A percentile compares a stretch with the other conserved stretches of the same genome.
These are phyloP conservation scores for Candida manassasensis DNA, from an alignment of 805 yeast genomes.

Conservation along the genomic window DNA sequence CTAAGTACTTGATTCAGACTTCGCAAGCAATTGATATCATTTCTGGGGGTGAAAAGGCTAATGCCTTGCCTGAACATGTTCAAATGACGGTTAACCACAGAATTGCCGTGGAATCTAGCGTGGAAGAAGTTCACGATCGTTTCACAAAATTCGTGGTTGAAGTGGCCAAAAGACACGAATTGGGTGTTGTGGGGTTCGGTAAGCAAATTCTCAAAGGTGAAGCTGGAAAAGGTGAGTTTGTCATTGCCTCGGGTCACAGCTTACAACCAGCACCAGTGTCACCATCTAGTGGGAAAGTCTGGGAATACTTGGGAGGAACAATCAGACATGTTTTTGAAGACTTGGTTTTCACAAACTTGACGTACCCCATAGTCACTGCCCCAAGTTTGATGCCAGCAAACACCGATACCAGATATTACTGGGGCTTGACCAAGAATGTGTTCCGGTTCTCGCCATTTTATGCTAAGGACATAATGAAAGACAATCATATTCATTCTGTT, in stretches of 20 bases:
- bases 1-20: slow-evolving; percentile 29
- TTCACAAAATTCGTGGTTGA: slow-evolving; percentile 20
- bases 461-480: slow-evolving; percentile 23
- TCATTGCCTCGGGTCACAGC: slow-evolving; percentile 11
- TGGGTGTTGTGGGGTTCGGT: slow-evolving; percentile 34
- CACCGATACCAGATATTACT: slow-evolving; percentile 65
- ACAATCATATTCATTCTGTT: slow-evolving; percentile 52
- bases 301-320: slow-evolving; percentile 42
- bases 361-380: slow-evolving; percentile 38
- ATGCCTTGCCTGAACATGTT: slow-evolving; percentile 38
- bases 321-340: slow-evolving; percentile 46
- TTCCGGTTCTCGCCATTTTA: slow-evolving; percentile 56
- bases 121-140: slow-evolving; percentile 18
- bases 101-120: slow-evolving; percentile 26
- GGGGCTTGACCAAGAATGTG: slow-evolving; percentile 57
- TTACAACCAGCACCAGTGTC: slow-evolving; percentile 46
- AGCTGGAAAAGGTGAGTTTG: slow-evolving; percentile 16
- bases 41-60: slow-evolving; percentile 37
- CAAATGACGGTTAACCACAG: slow-evolving; percentile 31
- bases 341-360: slow-evolving; percentile 31
- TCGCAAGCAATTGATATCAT: slow-evolving; percentile 36
- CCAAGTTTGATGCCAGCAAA: slow-evolving; percentile 65
- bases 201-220: slow-evolving; percentile 16
- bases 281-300: slow-evolving; percentile 33
- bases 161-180: slow-evolving; percentile 23